A percentile compares a stretch with the other conserved stretches of the same genome.
phyloP scores from a whole-genome alignment of 2,329 filamentous ascomycete genomes.

The Lachnellula arida region DNA sequence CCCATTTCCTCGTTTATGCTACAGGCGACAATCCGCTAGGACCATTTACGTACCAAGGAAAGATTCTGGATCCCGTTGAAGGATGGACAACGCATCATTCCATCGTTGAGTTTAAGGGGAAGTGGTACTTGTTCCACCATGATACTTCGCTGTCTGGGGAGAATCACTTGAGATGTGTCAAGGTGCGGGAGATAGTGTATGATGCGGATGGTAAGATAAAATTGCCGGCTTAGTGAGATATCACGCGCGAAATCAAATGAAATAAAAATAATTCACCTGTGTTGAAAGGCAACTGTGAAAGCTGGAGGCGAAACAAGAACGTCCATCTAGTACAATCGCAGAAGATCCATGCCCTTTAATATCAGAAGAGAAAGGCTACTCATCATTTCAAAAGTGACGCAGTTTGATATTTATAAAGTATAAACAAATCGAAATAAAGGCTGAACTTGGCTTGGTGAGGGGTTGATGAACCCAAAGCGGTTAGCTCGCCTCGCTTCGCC shows the following conservation, averaged over 20 bases:
- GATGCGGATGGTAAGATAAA: slow-evolving; percentile 59
- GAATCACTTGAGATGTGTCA: slow-evolving; percentile 67
- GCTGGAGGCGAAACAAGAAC: too few relatives aligned
- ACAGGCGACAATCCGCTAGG: slow-evolving; percentile 60
- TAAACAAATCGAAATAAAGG: too few relatives aligned
- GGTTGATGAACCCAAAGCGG: too few relatives aligned
- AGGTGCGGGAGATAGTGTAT: slow-evolving; percentile 71
- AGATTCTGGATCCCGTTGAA: slow-evolving; percentile 69
- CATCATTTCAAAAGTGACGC: too few relatives aligned
- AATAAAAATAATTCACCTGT: neutral
- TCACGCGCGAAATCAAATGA: neutral
- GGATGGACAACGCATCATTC: slow-evolving; percentile 82
- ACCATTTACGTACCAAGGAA: slow-evolving; percentile 67
- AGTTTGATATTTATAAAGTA: too few relatives aligned
- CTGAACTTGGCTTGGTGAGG: too few relatives aligned
- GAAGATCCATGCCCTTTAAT: too few relatives aligned
- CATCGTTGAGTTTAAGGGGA: slow-evolving; percentile 66
- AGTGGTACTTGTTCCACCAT: slow-evolving; percentile 74
- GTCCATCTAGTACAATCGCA: too few relatives aligned
- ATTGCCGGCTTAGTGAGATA: slow-evolving; percentile 17
- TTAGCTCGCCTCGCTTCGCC: too few relatives aligned
- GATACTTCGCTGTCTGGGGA: slow-evolving; percentile 66
- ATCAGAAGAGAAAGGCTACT: too few relatives aligned
- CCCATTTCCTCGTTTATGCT: slow-evolving; percentile 69
- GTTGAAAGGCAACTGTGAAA: too few relatives aligned